Base-by-base conservation (phyloP, 75 land plant species). In the Pinus albicaulis region DNA sequence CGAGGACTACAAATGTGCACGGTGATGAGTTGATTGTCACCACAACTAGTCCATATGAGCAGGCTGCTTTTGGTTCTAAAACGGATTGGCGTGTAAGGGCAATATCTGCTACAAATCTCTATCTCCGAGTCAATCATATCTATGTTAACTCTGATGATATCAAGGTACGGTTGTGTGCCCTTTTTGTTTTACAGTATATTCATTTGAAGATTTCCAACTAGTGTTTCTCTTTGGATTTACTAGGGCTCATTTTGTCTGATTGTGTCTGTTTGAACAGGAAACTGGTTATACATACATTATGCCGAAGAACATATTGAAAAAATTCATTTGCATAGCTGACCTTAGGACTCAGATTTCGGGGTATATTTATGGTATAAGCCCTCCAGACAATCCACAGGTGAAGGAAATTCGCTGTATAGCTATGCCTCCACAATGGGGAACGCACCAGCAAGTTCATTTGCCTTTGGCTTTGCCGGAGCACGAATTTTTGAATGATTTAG, bases 51-150 rank as follows among this genome's bases (percentile, higher is more conserved):
- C 99, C 99, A 11, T 98, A 98, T 81, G 99, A 98, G 89, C 99
- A 98, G 83, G 85, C 87, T 24, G 93, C 98, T 75, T 92, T 92
- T 88, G 98, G 89, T 2, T 95, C 98, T 7, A 98, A 92, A 73
- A 98, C 99, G 58, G 99, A 98, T 80, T 98, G 99, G 99, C 95
- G 99, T 76, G 98, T 98, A 8, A 92, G 99, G 78, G 99, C 98
- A 36, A 92, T 98, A 57, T 98, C 99, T 62, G 98, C 99, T 16
- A 95, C 95, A 44, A 98, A 98, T 77, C 95, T 98, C 6, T 91
- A 95, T 88, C 93, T 98, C 57, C 93, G 99, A 59, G 98, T 95
- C 22, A 98, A 98, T 80, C 99, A 98, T 73, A 98, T 98, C 10
- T 98, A 98, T 79, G 99, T 98, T 16, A 98, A 95, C 74, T 95